Conservation (phyloP, 805 yeast genomes). For the Teunomyces funiuensis region DNA sequence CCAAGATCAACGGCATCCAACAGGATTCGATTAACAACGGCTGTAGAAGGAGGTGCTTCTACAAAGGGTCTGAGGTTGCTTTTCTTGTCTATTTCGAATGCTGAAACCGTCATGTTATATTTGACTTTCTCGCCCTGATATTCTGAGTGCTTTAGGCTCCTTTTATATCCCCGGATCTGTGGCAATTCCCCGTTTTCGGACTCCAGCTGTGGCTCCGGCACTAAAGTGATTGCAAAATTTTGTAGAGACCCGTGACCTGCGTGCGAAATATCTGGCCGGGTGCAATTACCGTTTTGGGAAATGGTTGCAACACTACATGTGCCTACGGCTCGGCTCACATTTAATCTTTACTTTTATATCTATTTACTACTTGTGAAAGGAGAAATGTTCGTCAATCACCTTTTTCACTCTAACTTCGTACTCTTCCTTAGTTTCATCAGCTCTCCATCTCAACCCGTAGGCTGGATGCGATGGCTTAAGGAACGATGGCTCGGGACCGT, state of each 20-base stretch:
- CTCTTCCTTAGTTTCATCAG: slow-evolving; percentile 5
- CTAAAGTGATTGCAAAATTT: not conserved
- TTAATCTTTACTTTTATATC: not conserved
- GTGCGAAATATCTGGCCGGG: too few relatives aligned
- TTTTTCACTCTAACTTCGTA: slow-evolving; percentile 4
- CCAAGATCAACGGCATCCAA: slow-evolving; percentile 38
- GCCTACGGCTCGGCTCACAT: not conserved
- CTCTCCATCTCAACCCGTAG: slow-evolving; percentile 6
- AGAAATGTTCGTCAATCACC: slow-evolving; percentile 3
- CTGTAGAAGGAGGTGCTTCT: slow-evolving; percentile 24
- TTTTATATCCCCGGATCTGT: not conserved
- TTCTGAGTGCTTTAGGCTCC: too few relatives aligned
- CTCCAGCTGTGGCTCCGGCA: not conserved
- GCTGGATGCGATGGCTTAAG: slow-evolving; percentile 6
- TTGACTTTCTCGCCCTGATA: too few relatives aligned
- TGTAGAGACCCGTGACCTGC: slow-evolving; percentile 5
- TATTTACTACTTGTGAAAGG: not conserved
- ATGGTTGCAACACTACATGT: not conserved
- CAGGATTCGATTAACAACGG: slow-evolving; percentile 22
- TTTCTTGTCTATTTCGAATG: slow-evolving; percentile 17
- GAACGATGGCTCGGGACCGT: slow-evolving; percentile 16
- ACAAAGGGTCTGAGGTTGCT: slow-evolving; percentile 30
- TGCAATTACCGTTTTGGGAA: not conserved
- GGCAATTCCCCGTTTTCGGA: not conserved
- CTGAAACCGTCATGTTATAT: not conserved